phyloP scores from a whole-genome alignment of 345 rosid genomes.

The Lepidium didymum region DNA sequence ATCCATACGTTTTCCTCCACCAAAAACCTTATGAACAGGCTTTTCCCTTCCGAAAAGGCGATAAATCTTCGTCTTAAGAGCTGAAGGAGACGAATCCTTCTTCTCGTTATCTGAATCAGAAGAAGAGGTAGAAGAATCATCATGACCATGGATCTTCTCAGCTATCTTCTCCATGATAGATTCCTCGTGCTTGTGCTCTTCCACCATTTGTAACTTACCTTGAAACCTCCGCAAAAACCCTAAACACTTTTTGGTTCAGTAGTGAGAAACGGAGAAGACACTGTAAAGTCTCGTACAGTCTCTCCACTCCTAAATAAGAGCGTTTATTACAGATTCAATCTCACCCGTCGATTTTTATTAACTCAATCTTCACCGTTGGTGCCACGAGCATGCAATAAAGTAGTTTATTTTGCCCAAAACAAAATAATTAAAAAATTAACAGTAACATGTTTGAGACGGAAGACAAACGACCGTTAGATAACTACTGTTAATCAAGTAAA shows the following conservation, averaged over 20 bases:
- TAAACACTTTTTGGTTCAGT: neutral
- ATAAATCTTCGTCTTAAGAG: slow-evolving; percentile 35
- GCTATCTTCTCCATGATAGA: slow-evolving; percentile 32
- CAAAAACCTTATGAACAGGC: slow-evolving; percentile 32
- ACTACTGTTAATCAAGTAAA: neutral
- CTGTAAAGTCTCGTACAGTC: neutral
- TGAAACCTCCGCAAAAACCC: slow-evolving; percentile 28
- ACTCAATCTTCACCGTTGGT: slow-evolving; percentile 7
- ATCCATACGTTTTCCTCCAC: slow-evolving; percentile 40
- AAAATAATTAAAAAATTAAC: neutral
- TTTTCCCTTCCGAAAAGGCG: slow-evolving; percentile 76
- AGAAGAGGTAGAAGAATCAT: slow-evolving; percentile 32
- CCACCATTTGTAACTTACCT: slow-evolving; percentile 22
- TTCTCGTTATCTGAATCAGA: slow-evolving; percentile 34
- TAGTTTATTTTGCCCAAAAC: neutral
- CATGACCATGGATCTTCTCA: slow-evolving; percentile 37
- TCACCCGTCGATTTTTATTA: slow-evolving; percentile 6
- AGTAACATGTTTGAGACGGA: slow-evolving; percentile 15
- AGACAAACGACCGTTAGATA: slow-evolving; percentile 14
- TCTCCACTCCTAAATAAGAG: slow-evolving; percentile 5
- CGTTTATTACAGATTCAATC: slow-evolving; percentile 19
- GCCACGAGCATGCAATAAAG: neutral
- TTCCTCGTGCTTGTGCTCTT: slow-evolving; percentile 33
- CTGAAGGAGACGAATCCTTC: slow-evolving; percentile 14
- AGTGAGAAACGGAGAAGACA: slow-evolving; percentile 26